Evolutionary conservation across 2,329 filamentous ascomycete genomes (phyloP).

Genomic region (Neonectria faginata): DNA sequence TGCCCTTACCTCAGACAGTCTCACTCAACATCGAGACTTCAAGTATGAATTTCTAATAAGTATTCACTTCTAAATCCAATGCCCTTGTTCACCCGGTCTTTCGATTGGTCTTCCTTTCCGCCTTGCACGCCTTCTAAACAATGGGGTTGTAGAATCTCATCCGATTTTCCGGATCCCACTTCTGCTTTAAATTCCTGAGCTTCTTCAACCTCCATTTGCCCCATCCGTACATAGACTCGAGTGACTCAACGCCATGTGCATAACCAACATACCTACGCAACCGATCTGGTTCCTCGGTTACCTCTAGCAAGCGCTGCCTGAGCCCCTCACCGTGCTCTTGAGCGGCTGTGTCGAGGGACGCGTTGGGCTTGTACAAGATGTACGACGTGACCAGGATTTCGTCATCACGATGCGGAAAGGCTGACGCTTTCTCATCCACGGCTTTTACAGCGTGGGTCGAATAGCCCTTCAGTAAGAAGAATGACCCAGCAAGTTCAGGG

Average conservation of each 20-base stretch:
- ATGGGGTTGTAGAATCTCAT: conserved; percentile 46
- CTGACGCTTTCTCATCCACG: conserved; percentile 15
- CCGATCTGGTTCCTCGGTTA: conserved; percentile 24
- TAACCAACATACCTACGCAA: conserved; percentile 36
- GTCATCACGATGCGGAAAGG: conserved; percentile 33
- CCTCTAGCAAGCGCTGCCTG: conserved; percentile 17
- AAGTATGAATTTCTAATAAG: too few species aligned
- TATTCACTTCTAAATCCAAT: too few species aligned
- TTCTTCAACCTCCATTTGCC: conserved; percentile 56
- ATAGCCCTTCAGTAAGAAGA: conserved; percentile 69
- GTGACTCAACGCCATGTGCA: conserved; percentile 29
- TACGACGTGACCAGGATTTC: conserved; percentile 26
- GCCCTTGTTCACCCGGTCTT: too few species aligned
- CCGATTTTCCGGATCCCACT: conserved; percentile 56
- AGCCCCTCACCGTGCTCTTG: conserved; percentile 29
- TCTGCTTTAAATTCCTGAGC: conserved; percentile 57
- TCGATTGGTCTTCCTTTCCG: too few species aligned
- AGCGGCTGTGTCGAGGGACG: conserved; percentile 18
- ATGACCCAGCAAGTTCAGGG: conserved; percentile 37
- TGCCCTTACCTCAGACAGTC: too few species aligned
- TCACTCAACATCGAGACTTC: too few species aligned
- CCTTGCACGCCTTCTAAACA: too few species aligned
- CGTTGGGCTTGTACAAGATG: conserved; percentile 32
- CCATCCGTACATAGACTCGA: conserved; percentile 28
- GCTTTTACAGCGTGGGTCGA: conserved; percentile 36